phyloP scores from a whole-genome alignment of 129 eudicot genomes.

The Lactuca sativa region DNA sequence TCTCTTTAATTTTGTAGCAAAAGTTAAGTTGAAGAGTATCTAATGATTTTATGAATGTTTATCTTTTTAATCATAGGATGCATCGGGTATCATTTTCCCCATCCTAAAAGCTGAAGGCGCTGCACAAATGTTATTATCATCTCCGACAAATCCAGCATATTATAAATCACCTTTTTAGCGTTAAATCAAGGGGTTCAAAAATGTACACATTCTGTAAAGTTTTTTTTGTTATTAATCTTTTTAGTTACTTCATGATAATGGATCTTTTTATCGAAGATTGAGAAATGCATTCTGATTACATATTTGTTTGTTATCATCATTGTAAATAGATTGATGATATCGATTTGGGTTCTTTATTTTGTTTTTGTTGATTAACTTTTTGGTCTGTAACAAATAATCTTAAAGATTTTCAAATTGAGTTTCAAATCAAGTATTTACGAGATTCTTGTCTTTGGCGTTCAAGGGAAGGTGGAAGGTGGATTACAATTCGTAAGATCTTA shows the following conservation, averaged over 20 bases:
- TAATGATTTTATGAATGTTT: background rate
- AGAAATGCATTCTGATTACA: conserved; percentile 1
- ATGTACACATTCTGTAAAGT: background rate
- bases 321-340: background rate
- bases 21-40: background rate
- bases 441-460: conserved; percentile 3
- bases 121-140: conserved; percentile 37
- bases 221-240: background rate
- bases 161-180: conserved; percentile 37
- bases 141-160: conserved; percentile 34
- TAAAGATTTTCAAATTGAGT: background rate
- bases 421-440: background rate
- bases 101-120: conserved; percentile 48
- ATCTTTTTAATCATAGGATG: conserved; percentile 35
- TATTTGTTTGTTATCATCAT: conserved; percentile 8
- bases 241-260: conserved; percentile 7
- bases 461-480: background rate
- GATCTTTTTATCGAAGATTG: background rate
- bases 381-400: background rate
- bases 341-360: background rate
- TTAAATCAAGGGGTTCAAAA: conserved; percentile 9
- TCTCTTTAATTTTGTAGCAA: background rate
- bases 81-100: conserved; percentile 44
- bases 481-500: conserved; percentile 1
- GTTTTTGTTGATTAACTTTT: background rate